Evolutionary conservation across 2,329 filamentous ascomycete genomes (phyloP).

Genomic region (Trichoderma arundinaceum): DNA sequence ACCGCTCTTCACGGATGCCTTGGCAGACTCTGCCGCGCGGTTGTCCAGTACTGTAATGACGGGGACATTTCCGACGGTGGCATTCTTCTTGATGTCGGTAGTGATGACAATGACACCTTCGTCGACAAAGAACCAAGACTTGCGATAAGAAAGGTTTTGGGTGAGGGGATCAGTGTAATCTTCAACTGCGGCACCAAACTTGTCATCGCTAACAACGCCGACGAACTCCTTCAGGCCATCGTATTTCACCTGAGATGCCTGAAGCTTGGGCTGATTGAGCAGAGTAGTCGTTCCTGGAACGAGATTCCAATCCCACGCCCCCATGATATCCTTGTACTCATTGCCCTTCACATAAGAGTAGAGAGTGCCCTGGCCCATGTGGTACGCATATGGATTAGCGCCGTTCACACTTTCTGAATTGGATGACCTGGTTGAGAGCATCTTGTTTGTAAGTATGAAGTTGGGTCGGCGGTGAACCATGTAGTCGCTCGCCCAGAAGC

Average conservation of each 20-base stretch:
- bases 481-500: conserved; percentile 38
- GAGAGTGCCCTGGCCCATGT: conserved; percentile 38
- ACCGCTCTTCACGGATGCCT: conserved; percentile 32
- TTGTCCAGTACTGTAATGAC: conserved; percentile 37
- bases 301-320: conserved; percentile 38
- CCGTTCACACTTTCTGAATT: conserved; percentile 36
- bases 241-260: conserved; percentile 23
- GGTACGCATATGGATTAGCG: conserved; percentile 37
- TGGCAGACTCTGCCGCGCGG: conserved; percentile 30
- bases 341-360: conserved; percentile 37
- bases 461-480: conserved; percentile 36
- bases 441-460: conserved; percentile 35
- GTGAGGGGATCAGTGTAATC: conserved; percentile 36
- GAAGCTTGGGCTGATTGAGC: conserved; percentile 32
- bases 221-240: conserved; percentile 36
- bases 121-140: conserved; percentile 36
- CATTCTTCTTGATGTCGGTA: conserved; percentile 31
- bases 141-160: conserved; percentile 35
- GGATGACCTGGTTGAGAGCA: conserved; percentile 35
- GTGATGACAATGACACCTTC: conserved; percentile 36
- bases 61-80: conserved; percentile 18
- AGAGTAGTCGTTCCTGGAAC: conserved; percentile 37
- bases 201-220: conserved; percentile 37
- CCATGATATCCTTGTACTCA: conserved; percentile 39
- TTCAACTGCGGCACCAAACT: conserved; percentile 33